Evolutionary conservation across 1,284 basidiomycete genomes (phyloP).

Genomic region (Waitea zeae): DNA sequence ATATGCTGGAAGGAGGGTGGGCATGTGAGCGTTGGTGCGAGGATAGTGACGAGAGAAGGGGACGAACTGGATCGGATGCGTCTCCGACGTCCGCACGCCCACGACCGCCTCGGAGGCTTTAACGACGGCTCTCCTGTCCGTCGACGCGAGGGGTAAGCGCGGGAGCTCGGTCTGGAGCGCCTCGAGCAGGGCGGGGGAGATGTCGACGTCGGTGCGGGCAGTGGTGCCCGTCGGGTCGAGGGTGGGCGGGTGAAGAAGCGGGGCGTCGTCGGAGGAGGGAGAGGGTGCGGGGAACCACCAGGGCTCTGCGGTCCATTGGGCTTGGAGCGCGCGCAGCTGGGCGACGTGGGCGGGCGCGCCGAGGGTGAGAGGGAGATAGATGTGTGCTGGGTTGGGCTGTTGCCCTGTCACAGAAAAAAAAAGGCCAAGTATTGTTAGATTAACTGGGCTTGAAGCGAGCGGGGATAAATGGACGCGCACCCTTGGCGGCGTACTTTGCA

Average conservation of each 20-base stretch:
- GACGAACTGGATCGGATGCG: conserved; percentile 72
- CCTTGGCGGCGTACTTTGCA: conserved; percentile 55
- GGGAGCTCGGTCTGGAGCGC: conserved; percentile 27
- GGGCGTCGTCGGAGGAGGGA: background rate
- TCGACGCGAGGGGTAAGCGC: no score
- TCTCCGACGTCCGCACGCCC: conserved; percentile 68
- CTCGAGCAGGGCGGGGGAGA: conserved; percentile 4
- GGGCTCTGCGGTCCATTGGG: conserved; percentile 13
- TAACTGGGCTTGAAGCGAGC: no score
- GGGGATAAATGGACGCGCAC: conserved; percentile 19
- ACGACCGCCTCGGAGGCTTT: no score
- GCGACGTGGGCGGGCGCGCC: conserved; percentile 47
- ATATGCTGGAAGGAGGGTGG: no score
- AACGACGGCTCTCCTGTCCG: no score
- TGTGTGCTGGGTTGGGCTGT: conserved; percentile 16
- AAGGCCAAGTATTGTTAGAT: no score
- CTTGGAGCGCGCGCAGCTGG: conserved; percentile 44
- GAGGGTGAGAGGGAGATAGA: conserved; percentile 57
- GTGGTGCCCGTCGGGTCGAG: background rate
- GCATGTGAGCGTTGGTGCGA: no score
- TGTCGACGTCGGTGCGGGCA: background rate
- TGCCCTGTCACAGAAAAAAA: no score
- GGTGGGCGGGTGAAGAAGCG: conserved; percentile 2
- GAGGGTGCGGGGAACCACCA: background rate
- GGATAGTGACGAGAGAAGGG: no score